Evolutionary conservation across 2,329 filamentous ascomycete genomes (phyloP).

Genomic region (Phaeomoniella chlamydospora): DNA sequence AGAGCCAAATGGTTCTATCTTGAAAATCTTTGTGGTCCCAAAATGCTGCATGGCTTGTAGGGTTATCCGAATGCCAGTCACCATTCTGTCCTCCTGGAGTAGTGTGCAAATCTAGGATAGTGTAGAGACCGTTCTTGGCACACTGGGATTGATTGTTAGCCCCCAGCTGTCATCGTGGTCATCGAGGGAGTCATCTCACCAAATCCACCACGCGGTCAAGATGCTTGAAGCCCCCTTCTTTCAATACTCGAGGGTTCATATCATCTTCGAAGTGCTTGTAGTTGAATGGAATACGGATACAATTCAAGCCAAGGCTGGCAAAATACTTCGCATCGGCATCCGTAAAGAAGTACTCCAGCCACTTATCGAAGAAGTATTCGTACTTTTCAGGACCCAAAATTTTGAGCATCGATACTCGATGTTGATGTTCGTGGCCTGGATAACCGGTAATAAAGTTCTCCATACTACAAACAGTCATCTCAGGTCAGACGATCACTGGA

Average conservation of each 20-base stretch:
- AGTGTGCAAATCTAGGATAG: slow-evolving; percentile 35
- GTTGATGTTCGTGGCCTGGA: slow-evolving; percentile 41
- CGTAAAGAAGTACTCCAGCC: slow-evolving; percentile 44
- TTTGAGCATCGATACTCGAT: slow-evolving; percentile 37
- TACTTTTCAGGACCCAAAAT: slow-evolving; percentile 42
- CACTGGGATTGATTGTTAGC: slow-evolving; percentile 15
- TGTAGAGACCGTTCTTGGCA: slow-evolving; percentile 32
- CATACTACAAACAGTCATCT: slow-evolving; percentile 21
- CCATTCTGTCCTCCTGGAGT: slow-evolving; percentile 34
- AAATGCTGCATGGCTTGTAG: slow-evolving; percentile 29
- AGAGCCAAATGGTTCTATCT: slow-evolving; percentile 34
- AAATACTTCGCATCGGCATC: slow-evolving; percentile 45
- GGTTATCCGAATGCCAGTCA: slow-evolving; percentile 37
- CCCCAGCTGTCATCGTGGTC: too few relatives aligned
- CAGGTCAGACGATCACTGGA: slow-evolving; percentile 13
- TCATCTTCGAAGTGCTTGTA: slow-evolving; percentile 38
- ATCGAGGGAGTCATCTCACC: slow-evolving; percentile 8
- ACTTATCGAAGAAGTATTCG: slow-evolving; percentile 45
- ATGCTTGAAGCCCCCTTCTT: slow-evolving; percentile 30
- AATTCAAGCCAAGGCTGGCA: slow-evolving; percentile 40
- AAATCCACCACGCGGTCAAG: slow-evolving; percentile 32
- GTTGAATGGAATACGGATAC: slow-evolving; percentile 46
- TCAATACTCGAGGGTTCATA: slow-evolving; percentile 30
- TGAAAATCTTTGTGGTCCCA: slow-evolving; percentile 38
- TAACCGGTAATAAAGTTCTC: slow-evolving; percentile 53